Base-by-base conservation (phyloP, 768 basidiomycete genomes). In the Termitomyces sp. region DNA sequence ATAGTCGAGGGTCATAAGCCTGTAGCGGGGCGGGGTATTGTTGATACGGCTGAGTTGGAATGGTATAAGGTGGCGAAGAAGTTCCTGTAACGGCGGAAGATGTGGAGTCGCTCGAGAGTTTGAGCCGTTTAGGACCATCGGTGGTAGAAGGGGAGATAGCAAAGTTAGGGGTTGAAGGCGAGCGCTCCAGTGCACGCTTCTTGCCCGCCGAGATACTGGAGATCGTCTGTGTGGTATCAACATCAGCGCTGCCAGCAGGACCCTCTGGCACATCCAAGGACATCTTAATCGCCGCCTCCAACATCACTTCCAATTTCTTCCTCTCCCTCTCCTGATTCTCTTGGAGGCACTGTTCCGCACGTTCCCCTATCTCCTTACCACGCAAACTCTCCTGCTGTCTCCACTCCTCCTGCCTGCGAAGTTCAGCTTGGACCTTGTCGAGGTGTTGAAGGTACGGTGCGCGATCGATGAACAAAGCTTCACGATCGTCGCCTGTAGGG, bases 1-100 rank as follows among this genome's bases (percentile, higher is more conserved):
- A 74, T 8, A 73, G 14, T 14, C 60, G 46, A 0, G 72, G 73
- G 37, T 75, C 66, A 45, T 76, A 75, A 5, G 68, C 57, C 14
- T 69, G 67, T 11, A 72, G 47, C 1, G 72, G 73, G 0, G 72
- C 73, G 27, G 74, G 73, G 60, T 71, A 74, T 58, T 74, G 73
- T 58, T 71, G 41, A n/a, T 56, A 28, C 17, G 55, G 47, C 30
- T 46, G 25, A 14, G 27, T 6, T 12, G 47, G 32, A 12, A 40
- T 45, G 25, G 39, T 25, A 23, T 5, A 44, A 55, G 7, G 7
- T 10, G 6, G 27, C 4, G 55, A 49, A 8, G 46, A 48, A 43
- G 28, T 12, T 35, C 32, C 35, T 28, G 23, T 23, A n/a, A 14
- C 2, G 6, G 50, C 27, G 1, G 52, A 30, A 17, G 48, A 25